These are phyloP conservation scores for Akebia trifoliata DNA, from an alignment of 164 flowering plant species.

Conservation along the genomic window DNA sequence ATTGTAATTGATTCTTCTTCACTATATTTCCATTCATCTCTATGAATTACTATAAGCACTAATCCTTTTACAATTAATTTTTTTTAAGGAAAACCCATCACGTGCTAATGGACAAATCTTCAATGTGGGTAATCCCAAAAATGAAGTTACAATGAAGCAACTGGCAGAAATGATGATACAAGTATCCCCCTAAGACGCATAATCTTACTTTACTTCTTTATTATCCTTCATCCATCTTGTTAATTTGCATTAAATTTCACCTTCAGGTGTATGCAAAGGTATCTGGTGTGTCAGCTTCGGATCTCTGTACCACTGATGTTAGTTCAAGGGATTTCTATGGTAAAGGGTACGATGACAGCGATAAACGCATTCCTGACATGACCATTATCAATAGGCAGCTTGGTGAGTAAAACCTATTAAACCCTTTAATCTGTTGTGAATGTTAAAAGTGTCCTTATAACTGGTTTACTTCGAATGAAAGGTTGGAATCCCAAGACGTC, in stretches of 20 bases:
- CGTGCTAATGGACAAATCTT: constrained; percentile 86
- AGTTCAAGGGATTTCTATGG: constrained; percentile 19
- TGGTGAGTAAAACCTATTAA: neutral
- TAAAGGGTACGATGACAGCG: constrained; percentile 20
- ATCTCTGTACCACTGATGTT: constrained; percentile 11
- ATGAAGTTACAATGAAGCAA: constrained; percentile 92
- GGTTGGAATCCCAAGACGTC: constrained; percentile 20
- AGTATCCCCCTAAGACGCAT: no score
- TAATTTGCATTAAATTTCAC: neutral
- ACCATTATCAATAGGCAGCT: constrained; percentile 16
- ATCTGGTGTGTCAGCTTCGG: neutral
- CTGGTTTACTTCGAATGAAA: neutral
- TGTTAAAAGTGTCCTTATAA: neutral
- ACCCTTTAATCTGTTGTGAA: neutral
- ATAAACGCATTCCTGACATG: constrained; percentile 20
- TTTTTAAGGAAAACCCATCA: constrained; percentile 71
- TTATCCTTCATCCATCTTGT: no score
- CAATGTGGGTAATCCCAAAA: constrained; percentile 87
- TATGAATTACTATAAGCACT: no score
- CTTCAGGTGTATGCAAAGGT: constrained; percentile 14
- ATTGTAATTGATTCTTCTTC: constrained; percentile 35
- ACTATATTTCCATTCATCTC: no score
- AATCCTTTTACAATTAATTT: neutral
- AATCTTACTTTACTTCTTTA: no score
- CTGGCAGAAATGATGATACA: constrained; percentile 92